Evolutionary conservation across 2,329 filamentous ascomycete genomes (phyloP).

Genomic region (Cladophialophora chaetospira): DNA sequence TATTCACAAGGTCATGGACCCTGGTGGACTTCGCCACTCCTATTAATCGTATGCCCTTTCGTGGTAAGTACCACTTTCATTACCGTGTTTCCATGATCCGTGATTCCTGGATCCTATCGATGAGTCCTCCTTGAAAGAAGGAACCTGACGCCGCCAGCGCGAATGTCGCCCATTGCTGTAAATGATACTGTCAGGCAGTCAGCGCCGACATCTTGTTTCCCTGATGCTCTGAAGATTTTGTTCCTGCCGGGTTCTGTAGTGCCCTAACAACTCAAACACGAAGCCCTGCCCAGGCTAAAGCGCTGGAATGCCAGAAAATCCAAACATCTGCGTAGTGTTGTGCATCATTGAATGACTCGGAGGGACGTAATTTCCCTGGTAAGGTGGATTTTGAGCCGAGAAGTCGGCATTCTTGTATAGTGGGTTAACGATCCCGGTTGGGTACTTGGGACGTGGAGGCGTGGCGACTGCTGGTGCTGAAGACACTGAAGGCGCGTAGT

Average conservation of each 20-base stretch:
- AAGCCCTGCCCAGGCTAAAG: background rate
- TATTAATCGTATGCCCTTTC: too few species aligned
- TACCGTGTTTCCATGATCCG: too few species aligned
- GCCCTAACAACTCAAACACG: background rate
- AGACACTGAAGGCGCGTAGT: conserved; percentile 29
- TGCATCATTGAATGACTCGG: conserved; percentile 45
- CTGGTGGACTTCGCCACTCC: too few species aligned
- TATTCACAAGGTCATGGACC: too few species aligned
- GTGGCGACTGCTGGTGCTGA: conserved; percentile 15
- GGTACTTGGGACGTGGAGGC: conserved; percentile 39
- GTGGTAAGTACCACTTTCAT: too few species aligned
- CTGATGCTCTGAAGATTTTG: background rate
- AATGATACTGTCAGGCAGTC: too few species aligned
- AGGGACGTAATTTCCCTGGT: conserved; percentile 77
- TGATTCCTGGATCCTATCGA: too few species aligned
- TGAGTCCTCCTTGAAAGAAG: too few species aligned
- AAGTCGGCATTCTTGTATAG: conserved; percentile 73
- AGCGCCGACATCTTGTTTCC: background rate
- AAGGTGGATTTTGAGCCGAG: conserved; percentile 74
- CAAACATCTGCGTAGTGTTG: conserved; percentile 28
- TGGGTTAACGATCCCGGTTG: conserved; percentile 65
- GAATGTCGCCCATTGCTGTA: too few species aligned
- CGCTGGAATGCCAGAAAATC: conserved; percentile 26
- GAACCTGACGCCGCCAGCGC: too few species aligned
- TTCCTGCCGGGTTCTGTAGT: conserved; percentile 2